Evolutionary conservation across 2,329 filamentous ascomycete genomes (phyloP).

Genomic region (Tolypocladium album): DNA sequence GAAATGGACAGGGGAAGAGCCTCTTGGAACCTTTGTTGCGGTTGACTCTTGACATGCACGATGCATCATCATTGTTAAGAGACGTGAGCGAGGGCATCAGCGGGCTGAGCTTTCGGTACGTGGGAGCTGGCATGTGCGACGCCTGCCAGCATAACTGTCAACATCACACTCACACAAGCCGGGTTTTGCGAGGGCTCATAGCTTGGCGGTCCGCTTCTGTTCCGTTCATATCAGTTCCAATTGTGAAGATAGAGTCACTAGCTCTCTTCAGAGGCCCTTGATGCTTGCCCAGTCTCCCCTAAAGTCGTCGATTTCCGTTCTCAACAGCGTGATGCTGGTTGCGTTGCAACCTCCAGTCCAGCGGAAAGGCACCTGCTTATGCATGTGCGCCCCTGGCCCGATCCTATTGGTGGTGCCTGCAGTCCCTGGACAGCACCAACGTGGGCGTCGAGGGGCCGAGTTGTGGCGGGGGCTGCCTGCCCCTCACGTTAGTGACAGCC

Average conservation of each 20-base stretch:
- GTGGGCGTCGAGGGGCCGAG: background rate
- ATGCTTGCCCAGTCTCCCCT: background rate
- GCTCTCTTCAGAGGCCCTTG: background rate
- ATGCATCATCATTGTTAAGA: too few relatives aligned
- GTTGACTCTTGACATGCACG: too few relatives aligned
- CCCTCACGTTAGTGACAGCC: too few relatives aligned
- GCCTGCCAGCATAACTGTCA: too few relatives aligned
- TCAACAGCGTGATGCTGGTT: background rate
- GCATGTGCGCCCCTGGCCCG: conserved; percentile 4
- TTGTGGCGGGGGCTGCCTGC: background rate
- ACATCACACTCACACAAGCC: too few relatives aligned
- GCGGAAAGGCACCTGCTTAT: background rate
- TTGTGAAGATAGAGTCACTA: background rate
- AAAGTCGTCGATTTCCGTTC: background rate
- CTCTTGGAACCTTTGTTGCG: too few relatives aligned
- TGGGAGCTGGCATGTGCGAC: background rate
- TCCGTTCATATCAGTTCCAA: background rate
- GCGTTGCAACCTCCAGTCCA: background rate
- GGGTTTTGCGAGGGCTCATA: too few relatives aligned
- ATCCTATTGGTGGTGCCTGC: conserved; percentile 6
- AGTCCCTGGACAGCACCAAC: background rate
- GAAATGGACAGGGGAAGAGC: too few relatives aligned
- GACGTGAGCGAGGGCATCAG: background rate
- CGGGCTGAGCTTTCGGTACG: background rate
- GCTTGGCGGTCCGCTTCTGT: background rate